Percentiles rank a stretch among this genome's conserved stretches.
These are phyloP conservation scores for Crataegus laevigata DNA, from an alignment of 306 rosid species.

Conservation along the genomic window DNA sequence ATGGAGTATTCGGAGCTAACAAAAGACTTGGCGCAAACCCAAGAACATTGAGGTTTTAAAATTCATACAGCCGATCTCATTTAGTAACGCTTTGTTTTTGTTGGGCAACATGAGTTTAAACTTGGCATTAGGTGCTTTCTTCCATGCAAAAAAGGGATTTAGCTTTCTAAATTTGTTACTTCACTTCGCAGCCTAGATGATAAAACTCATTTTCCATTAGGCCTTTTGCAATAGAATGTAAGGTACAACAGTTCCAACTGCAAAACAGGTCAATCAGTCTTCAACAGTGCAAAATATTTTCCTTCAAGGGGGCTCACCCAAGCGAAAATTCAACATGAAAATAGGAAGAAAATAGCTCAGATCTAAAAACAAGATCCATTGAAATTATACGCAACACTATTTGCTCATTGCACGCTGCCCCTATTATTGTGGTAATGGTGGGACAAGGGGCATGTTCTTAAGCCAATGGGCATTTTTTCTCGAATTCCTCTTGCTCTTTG, in stretches of 20 bases:
- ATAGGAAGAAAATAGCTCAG: conserved; percentile 3
- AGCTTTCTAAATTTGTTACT: too few species aligned
- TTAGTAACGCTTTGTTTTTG: too few species aligned
- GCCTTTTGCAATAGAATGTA: background rate
- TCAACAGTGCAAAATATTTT: conserved; percentile 10
- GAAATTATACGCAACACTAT: conserved; percentile 26
- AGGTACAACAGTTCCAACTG: background rate
- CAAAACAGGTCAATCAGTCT: conserved; percentile 1
- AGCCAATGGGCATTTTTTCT: conserved; percentile 71
- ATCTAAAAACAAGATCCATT: conserved; percentile 20
- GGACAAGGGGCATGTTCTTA: conserved; percentile 28
- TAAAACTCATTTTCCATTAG: background rate
- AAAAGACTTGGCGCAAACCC: too few species aligned
- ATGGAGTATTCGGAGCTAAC: fast-evolving
- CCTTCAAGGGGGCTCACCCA: conserved; percentile 24
- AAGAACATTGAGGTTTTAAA: fast-evolving
- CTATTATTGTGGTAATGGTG: conserved; percentile 34
- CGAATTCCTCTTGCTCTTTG: conserved; percentile 83
- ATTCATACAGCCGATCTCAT: too few species aligned
- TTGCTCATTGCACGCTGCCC: conserved; percentile 43
- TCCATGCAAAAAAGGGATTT: too few species aligned
- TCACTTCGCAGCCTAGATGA: too few species aligned
- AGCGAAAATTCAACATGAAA: conserved; percentile 16
- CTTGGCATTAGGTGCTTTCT: too few species aligned
- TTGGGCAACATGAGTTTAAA: too few species aligned